Base-by-base conservation (phyloP, 805 yeast genomes). In the Cyberlindnera subsufficiens region DNA sequence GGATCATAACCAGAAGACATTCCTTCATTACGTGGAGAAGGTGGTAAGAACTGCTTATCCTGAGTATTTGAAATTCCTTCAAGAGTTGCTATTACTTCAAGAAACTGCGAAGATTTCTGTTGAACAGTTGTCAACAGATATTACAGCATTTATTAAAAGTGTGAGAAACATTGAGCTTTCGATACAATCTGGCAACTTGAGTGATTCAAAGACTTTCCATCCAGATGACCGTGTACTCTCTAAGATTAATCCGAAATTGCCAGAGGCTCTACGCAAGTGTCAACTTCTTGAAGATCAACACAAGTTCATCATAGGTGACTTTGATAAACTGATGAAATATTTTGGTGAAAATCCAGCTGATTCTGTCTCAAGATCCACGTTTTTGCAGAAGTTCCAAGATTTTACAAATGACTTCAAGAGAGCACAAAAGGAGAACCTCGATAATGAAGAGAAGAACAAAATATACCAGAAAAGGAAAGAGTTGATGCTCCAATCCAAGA, bases 271-370 rank as follows among this genome's bases (percentile, higher is more conserved):
- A 42, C 72, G 75, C 38, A 87, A 86, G 62, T 78, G 80, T 39
- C 77, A 77, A 16, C 65, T 82, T 32, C 64, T 93, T 35, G 74
- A 74, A 37, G 78, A 79, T 42, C 90, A 85, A 50, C 68, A 82
- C 25, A 73, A 71, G 42, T 65, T 78, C 19, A 79, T 91, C 0
- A 64, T 81, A 42, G 67, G 74, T 35, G 87, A 83, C 46, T 86
- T 85, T 57, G 77, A 78, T 41, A 70, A 74, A 30, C 68, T 89
- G 49, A 83, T 93, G 95, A 73, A 73, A 49, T 80, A 76, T 53
- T 93, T 86, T 59, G 98, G 97, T n/a, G 99, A 93, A 63, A 95
- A 87, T 59, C 72, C 85, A 1, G 64, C 61, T 8, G 97, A 91
- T 60, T 67, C 75, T 32, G 69, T 71, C 50, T 76, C 90, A 15